Conservation (phyloP, 1,139 yeast species). For the Debaryomyces sp. region DNA sequence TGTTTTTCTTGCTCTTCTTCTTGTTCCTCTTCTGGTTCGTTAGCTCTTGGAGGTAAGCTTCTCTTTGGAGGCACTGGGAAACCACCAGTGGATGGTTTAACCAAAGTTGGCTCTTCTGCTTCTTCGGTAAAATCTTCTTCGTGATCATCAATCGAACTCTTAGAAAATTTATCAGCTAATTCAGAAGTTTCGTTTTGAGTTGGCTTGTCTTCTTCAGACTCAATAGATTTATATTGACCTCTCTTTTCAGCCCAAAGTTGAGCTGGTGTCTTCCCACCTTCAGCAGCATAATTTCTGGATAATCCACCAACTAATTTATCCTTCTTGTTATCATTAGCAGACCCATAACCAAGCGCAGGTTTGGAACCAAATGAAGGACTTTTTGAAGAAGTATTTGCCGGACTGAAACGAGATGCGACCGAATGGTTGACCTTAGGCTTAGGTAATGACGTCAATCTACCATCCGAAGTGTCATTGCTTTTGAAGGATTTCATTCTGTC, state of each 20-base stretch:
- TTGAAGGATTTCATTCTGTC: slow-evolving; percentile 45
- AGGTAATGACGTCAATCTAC: slow-evolving; percentile 63
- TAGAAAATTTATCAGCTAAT: slow-evolving; percentile 11
- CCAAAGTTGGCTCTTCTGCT: slow-evolving; percentile 28
- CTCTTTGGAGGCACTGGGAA: slow-evolving; percentile 24
- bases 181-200: slow-evolving; percentile 11
- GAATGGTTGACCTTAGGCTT: slow-evolving; percentile 60
- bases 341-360: slow-evolving; percentile 38
- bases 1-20: not conserved
- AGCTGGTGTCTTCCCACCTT: slow-evolving; percentile 88
- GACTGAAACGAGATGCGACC: slow-evolving; percentile 55
- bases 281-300: slow-evolving; percentile 69
- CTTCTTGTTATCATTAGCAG: slow-evolving; percentile 27
- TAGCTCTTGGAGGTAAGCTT: slow-evolving; percentile 16
- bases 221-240: slow-evolving; percentile 58
- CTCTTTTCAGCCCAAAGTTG: slow-evolving; percentile 95
- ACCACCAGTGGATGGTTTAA: slow-evolving; percentile 17
- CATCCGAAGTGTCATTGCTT: slow-evolving; percentile 36
- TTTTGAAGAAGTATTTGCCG: slow-evolving; percentile 26
- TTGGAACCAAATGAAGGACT: slow-evolving; percentile 58
- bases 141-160: slow-evolving; percentile 13
- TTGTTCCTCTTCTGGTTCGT: slow-evolving; percentile 2
- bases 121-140: slow-evolving; percentile 23
- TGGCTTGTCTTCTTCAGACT: slow-evolving; percentile 17
- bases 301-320: slow-evolving; percentile 64